Evolutionary conservation across 23 red algal species (phyloP), one percentile per base, ranked within the genome.

Genomic region (Gracilaria caudata): DNA sequence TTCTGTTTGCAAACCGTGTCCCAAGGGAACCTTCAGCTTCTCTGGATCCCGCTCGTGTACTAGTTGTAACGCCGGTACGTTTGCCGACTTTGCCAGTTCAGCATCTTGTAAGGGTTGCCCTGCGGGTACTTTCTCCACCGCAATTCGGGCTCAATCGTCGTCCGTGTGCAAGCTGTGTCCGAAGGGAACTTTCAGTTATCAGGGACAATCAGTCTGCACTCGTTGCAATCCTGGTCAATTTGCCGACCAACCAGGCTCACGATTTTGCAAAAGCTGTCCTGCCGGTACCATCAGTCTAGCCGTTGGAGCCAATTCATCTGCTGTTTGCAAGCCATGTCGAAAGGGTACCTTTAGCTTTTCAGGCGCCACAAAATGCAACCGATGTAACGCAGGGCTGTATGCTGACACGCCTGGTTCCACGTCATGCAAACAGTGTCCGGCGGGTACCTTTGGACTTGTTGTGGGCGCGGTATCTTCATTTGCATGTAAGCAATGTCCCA

Each of bases 111-210:
- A 89, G 34, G 14, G 51, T 13, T 86, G 82, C 49, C 82, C 82
- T 51, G 64, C 64, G 13, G 82, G 82, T 0, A 86, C 82, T 25
- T 61, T 72, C 35, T 58, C 64, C 34, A 61, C 21, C 7, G 46
- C 21, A 0, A 60, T 57, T 61, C 5, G 51, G 8, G 77, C 77
- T 32, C 34, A 39, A 17, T 80, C 77, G 16, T 63, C 85, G 20
- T 35, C n/a, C 45, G 53, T 64, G 34, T 89, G 85, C 46, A 77
- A 79, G 74, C 34, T 89, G 72, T 89, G 85, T 61, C 85, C 85
- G 5, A 40, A 55, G 24, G 85, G 85, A 6, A 89, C 85, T 20
- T 75, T 64, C 36, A 79, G 72, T 60, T 80, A 56, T 35, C 35
- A 89, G 51, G 77, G 51, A 0, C 77, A 80, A 61, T 60, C 51